Evolutionary conservation across 441 rosid species (phyloP), one percentile per base, ranked within the genome.

Genomic region (Bocquillonia castaneifolia): DNA sequence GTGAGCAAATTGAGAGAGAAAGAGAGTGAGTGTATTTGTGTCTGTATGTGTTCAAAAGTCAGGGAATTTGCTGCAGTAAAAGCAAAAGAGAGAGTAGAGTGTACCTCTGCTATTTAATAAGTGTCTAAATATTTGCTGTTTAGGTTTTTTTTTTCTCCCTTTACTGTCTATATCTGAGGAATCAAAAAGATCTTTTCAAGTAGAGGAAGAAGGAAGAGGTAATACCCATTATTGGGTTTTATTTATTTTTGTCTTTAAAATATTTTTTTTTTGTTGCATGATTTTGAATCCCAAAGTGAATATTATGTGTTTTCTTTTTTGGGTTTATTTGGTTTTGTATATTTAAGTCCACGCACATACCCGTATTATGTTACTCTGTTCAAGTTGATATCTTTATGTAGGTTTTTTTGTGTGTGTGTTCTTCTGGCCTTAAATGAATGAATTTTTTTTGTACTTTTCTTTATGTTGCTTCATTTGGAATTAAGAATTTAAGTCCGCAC

Each of bases 141-240:
- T 81, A 74, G 18, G 39, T 13, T 60, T 62, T 62, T 81, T 76
- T n/a, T 63, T 63, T 63, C 83, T 79, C n/a, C n/a, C n/a, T n/a
- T n/a, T n/a, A n/a, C n/a, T n/a, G n/a, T n/a, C n/a, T n/a, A n/a
- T n/a, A 66, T 77, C 75, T 71, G 72, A 66, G 81, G 84, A 81
- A 78, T 81, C 84, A 80, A 80, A 72, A 88, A 77, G 83, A 82
- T 86, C 82, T 82, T 80, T 72, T 36, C 76, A 72, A 73, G 76
- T 67, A 64, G 40, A 59, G 59, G 58, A 58, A 64, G 72, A 51
- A 69, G 55, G 50, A 72, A 73, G 63, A 64, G 68, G 64, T 39
- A 63, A 37, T 54, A 25, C 34, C 52, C 58, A 59, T 54, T 70
- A 59, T 69, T 72, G 23, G 70, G 62, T 64, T 59, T 59, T 76